Evolutionary conservation across 2,329 filamentous ascomycete species (phyloP).

Genomic region (Colletotrichum viniferum): DNA sequence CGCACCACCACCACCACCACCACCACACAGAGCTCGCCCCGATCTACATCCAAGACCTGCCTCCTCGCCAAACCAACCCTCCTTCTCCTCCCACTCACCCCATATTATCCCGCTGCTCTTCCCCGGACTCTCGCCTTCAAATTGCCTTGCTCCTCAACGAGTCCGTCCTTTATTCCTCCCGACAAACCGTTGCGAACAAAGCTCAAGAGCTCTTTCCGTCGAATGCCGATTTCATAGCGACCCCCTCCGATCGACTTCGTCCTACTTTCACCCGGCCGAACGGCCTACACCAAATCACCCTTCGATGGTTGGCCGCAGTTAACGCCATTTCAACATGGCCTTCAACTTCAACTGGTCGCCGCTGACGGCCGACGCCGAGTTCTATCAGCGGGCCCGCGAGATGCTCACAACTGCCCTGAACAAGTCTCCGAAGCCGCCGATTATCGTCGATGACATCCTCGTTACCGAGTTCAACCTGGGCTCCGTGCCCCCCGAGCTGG

Average conservation of each 20-base stretch:
- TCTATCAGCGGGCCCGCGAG: slow-evolving; percentile 89
- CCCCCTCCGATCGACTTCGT: background rate
- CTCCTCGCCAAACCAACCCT: background rate
- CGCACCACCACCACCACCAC: background rate
- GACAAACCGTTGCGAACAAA: background rate
- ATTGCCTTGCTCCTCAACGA: slow-evolving; percentile 12
- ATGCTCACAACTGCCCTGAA: slow-evolving; percentile 94
- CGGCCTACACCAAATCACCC: slow-evolving; percentile 11
- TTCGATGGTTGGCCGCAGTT: slow-evolving; percentile 26
- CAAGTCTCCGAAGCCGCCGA: slow-evolving; percentile 96
- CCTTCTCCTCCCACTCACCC: background rate
- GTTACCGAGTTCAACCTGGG: slow-evolving; percentile 98
- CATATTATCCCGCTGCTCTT: background rate
- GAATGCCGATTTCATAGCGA: background rate
- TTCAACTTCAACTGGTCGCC: slow-evolving; percentile 99
- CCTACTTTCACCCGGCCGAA: background rate
- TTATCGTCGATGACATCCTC: slow-evolving; percentile 99
- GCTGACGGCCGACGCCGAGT: slow-evolving; percentile 90
- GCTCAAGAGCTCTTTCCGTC: background rate
- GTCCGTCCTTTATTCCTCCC: background rate
- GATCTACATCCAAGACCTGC: background rate
- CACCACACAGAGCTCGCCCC: background rate
- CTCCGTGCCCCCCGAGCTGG: slow-evolving; percentile 90
- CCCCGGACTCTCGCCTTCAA: slow-evolving; percentile 7
- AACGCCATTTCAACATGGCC: slow-evolving; percentile 75